A percentile compares a stretch with the other conserved stretches of the same genome.
These are phyloP conservation scores for Populus tomentosa DNA, from an alignment of 441 rosid genomes.

Conservation along the genomic window DNA sequence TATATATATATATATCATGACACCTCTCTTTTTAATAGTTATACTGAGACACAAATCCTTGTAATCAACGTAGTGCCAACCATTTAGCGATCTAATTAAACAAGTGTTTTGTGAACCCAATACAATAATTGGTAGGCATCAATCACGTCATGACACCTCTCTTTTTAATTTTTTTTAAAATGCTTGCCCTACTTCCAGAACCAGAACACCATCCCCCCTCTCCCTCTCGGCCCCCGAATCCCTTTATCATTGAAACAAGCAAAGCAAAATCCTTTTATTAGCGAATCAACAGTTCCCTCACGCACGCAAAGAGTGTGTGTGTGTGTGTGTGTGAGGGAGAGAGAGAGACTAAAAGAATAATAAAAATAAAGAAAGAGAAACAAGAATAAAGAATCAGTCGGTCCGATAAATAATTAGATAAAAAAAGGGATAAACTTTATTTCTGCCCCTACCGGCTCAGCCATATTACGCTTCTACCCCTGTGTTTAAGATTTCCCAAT, in stretches of 20 bases:
- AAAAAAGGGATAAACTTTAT: too few relatives aligned
- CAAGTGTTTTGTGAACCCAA: neutral
- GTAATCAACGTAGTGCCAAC: neutral
- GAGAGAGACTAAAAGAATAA: neutral
- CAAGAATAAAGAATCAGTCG: neutral
- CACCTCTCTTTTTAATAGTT: too few relatives aligned
- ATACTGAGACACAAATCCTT: neutral
- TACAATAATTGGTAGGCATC: neutral
- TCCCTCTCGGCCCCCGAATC: neutral
- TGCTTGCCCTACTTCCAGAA: too few relatives aligned
- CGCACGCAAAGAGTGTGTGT: neutral
- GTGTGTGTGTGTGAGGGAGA: neutral
- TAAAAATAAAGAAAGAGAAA: neutral
- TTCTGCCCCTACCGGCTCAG: too few relatives aligned
- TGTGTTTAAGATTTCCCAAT: too few relatives aligned
- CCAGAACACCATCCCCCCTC: neutral
- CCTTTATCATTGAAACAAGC: neutral
- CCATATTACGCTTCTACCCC: too few relatives aligned
- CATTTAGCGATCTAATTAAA: too few relatives aligned
- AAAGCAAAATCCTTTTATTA: neutral
- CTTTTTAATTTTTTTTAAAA: too few relatives aligned
- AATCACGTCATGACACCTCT: neutral
- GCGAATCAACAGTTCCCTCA: neutral
- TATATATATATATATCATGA: too few relatives aligned
- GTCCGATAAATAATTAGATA: neutral